Conservation (phyloP, 352 stramenopile species). For the Phytophthora cactorum region DNA sequence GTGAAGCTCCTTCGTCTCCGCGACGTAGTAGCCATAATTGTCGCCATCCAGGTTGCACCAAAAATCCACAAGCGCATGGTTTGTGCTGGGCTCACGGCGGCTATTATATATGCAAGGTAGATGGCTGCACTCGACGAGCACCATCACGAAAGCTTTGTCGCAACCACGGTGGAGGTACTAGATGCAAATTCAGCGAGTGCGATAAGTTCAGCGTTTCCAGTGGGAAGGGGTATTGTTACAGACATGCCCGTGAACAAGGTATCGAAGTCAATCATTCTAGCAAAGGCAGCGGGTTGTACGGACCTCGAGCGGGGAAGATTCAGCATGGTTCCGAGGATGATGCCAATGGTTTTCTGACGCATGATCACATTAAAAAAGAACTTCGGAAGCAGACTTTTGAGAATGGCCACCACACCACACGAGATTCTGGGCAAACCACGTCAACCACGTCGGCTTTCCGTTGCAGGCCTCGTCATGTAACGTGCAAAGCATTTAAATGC, state of each 20-base stretch:
- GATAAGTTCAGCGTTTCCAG: background rate
- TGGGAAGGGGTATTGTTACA: conserved; percentile 8
- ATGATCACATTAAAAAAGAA: background rate
- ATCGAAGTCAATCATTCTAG: background rate
- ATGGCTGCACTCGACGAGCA: conserved; percentile 11
- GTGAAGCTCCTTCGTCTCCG: background rate
- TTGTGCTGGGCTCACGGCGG: conserved; percentile 22
- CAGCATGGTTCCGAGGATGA: background rate
- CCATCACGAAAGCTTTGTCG: conserved; percentile 5
- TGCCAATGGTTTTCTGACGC: background rate
- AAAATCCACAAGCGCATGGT: background rate
- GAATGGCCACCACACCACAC: background rate
- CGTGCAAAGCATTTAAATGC: background rate
- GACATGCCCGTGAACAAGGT: conserved; percentile 9
- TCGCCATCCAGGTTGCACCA: conserved; percentile 6
- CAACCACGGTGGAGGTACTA: conserved; percentile 1
- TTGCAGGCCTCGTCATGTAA: background rate
- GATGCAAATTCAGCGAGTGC: conserved; percentile 3
- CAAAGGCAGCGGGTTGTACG: background rate
- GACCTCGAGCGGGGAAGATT: background rate
- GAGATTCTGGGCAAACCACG: background rate
- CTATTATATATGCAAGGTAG: conserved; percentile 11
- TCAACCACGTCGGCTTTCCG: background rate
- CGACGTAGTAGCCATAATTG: background rate
- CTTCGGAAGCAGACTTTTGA: background rate